Evolutionary conservation across 176 grass and related monocot genomes (phyloP), one percentile per base, ranked within the genome.

Genomic region (Aegilops bicornis): DNA sequence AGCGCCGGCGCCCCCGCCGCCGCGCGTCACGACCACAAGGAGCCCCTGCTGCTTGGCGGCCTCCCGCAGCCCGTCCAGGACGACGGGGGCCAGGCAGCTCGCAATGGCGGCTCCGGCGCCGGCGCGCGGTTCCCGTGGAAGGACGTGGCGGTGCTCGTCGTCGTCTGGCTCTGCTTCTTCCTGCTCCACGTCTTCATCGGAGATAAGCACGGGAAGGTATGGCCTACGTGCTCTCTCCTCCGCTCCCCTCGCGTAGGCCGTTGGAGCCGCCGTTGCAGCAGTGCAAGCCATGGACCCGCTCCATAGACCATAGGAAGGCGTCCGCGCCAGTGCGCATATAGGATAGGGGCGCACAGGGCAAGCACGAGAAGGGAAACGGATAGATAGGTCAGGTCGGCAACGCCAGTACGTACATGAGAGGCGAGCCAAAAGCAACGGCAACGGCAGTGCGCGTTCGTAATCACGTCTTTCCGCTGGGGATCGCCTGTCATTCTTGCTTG

Each of bases 121-220:
- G 61, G 29, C 19, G 19, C 58, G 69, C 45, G 84, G 86, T 76
- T 92, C 76, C 92, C 84, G 62, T 87, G 86, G 84, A 90, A 89
- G 79, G 91, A 97, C 81, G 32, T 93, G 64, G 79, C 85, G 60
- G 64, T 95, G 35, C 84, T 95, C 0, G 10, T 95, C 8, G 11
- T 91, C 31, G 69, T 93, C 23, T 97, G 95, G 95, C 40, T 97
- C 64, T 93, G 69, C 84, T 97, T 97, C 89, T 95, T 93, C 92
- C 27, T 89, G 69, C 87, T 97, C 30, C 95, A 97, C 86, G 84
- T 95, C 59, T 10, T 97, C 73, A 79, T 93, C 20, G 92, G 95
- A 83, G 91, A 95, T 87, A 90, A 95, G 67, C 79, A 90, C 69
- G 95, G 95, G 3, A 93, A 95, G 91, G 95, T 97, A 85, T 80